Conservation (phyloP, 164 flowering plant genomes). For the Brasenia schreberi region DNA sequence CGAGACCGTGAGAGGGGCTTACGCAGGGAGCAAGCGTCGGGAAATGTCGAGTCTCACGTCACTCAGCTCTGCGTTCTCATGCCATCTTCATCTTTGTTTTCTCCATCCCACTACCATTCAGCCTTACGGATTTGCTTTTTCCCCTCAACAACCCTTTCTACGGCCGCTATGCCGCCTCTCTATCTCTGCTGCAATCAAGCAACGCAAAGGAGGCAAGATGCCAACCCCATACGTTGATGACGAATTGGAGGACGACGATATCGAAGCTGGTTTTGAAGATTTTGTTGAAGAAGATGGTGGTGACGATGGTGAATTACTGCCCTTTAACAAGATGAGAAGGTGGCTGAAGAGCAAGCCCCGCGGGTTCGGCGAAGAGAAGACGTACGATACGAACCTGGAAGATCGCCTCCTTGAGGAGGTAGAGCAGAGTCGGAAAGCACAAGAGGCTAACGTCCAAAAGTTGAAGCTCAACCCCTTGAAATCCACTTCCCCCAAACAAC, state of each 20-base stretch:
- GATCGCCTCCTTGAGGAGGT: slow-evolving; percentile 71
- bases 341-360: slow-evolving; percentile 60
- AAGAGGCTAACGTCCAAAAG: slow-evolving; percentile 54
- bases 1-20: too few relatives aligned
- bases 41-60: not conserved
- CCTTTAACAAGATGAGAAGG: slow-evolving; percentile 37
- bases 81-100: not conserved
- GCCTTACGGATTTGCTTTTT: not conserved
- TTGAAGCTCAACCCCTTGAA: slow-evolving; percentile 32
- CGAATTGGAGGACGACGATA: not conserved
- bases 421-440: slow-evolving; percentile 57
- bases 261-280: not conserved
- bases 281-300: slow-evolving; percentile 20
- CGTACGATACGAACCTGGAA: slow-evolving; percentile 67
- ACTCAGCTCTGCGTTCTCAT: not conserved
- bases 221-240: not conserved
- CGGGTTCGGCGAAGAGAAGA: slow-evolving; percentile 85
- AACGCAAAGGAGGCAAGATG: not conserved
- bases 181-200: not conserved
- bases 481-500: slow-evolving; percentile 1
- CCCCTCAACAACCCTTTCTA: not conserved
- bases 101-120: not conserved
- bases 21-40: not conserved
- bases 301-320: slow-evolving; percentile 30
- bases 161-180: not conserved